Evolutionary conservation across 495 filamentous ascomycete genomes (phyloP), one percentile per base, ranked within the genome.

Genomic region (Podospora australis): DNA sequence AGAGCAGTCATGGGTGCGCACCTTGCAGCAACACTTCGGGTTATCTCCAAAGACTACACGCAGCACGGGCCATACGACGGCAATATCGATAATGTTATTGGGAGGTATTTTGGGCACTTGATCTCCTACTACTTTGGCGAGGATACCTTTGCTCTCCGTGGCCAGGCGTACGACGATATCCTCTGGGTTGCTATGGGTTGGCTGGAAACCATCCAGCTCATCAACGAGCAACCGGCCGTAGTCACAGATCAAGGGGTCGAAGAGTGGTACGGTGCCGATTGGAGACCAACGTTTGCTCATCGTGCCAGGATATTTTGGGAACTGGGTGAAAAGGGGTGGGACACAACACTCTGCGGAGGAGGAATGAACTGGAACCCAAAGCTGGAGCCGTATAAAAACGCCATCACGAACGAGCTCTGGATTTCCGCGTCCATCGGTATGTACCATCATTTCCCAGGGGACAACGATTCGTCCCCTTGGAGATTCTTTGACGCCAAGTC

Each of bases 121-220:
- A 68, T 81, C 11, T 78, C 78, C 6, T 91, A 84, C 61, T 96
- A 91, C 62, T 95, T 91, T 60, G 91, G 86, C 21, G 88, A 96
- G 60, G 82, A 95, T 62, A 76, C 78, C 10, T 83, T 90, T 52
- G 69, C 77, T 16, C 70, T 97, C 23, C 77, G 88, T 16, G 79
- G 76, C 28, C 78, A 97, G 48, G 92, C 91, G 1, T 95, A 83
- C 60, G 92, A 98, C 63, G 92, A 98, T 62, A 96, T 96, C 75
- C 77, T 96, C 17, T 98, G 92, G 92, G 89, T 97, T 9, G 91
- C 95, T 1, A 71, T 97, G 36, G 86, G 84, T 45, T 97, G 91
- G 91, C 73, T 96, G 49, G 87, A 94, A 60, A 78, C 76, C 39
- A 80, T 88, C 56, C 81, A 88, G 55, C 87, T 92, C 59, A 78